Base-by-base conservation (phyloP, 2,329 filamentous ascomycete genomes). In the Kalaharituber pfeilii region DNA sequence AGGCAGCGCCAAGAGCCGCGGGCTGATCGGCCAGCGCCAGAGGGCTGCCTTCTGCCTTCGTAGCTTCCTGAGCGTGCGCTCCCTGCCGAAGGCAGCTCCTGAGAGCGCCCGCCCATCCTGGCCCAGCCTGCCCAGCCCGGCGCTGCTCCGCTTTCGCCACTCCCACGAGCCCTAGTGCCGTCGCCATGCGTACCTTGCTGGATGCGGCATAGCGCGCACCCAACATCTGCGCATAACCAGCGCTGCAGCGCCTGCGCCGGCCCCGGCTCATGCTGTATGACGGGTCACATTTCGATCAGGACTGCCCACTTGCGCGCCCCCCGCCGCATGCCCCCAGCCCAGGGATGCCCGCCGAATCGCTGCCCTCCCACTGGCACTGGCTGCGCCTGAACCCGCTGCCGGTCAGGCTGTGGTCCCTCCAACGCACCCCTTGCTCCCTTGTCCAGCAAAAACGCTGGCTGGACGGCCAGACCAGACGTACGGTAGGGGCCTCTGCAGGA, bases 311-410 rank as follows among this genome's bases (percentile, higher is more conserved):
- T n/a, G n/a, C n/a, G n/a, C n/a, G n/a, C n/a, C n/a, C n/a, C n/a
- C n/a, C n/a, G n/a, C n/a, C n/a, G n/a, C n/a, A n/a, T n/a, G n/a
- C n/a, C n/a, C n/a, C n/a, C n/a, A n/a, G n/a, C n/a, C n/a, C n/a
- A n/a, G n/a, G n/a, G n/a, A n/a, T n/a, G n/a, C n/a, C n/a, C 18
- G 42, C 42, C 13, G 42, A 47, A 47, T 47, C 42, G 42, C 42
- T 47, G 42, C 5, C n/a, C 3, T 47, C 42, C 25, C 3, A 47
- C 3, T 47, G 42, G 42, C 42, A 15, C 15, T 1, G n/a, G 4
- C 42, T 47, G 22, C n/a, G n/a, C n/a, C n/a, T n/a, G n/a, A n/a
- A 25, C 11, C 42, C 42, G 42, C 42, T 47, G 42, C 42, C 42
- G 42, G 42, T 47, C 42, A 47, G 5, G 42, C 42, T 47, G 5